A percentile compares a stretch with the other conserved stretches of the same genome.
Evolutionary conservation across 345 rosid species (phyloP).

Genomic region (Linum tenue): DNA sequence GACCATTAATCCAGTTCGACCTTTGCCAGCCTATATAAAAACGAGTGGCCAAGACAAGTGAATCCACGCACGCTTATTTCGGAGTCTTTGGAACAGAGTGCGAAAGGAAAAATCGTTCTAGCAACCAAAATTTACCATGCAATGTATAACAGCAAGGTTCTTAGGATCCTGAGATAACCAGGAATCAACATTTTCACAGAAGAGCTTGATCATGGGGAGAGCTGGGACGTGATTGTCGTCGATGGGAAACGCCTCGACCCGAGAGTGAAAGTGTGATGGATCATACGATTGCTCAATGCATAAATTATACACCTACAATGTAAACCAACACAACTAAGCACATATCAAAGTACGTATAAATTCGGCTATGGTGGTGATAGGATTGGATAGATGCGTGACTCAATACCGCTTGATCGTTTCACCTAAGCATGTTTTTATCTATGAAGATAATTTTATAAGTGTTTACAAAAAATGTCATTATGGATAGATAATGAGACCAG

Average conservation of each 20-base stretch:
- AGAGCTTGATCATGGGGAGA: slow-evolving; percentile 56
- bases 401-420: too few species aligned
- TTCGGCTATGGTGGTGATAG: too few species aligned
- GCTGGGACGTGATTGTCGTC: slow-evolving; percentile 95
- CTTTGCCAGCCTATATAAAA: slow-evolving; percentile 89
- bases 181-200: slow-evolving; percentile 73
- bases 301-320: slow-evolving; percentile 57
- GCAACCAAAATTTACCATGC: slow-evolving; percentile 54
- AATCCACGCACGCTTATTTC: not conserved
- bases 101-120: too few species aligned
- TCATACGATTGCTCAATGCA: slow-evolving; percentile 80
- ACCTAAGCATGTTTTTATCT: too few species aligned
- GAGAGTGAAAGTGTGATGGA: slow-evolving; percentile 63
- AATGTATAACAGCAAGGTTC: slow-evolving; percentile 74
- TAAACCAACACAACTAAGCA: not conserved
- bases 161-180: slow-evolving; percentile 69
- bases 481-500: not conserved
- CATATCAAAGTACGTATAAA: too few species aligned
- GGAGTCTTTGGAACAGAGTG: too few species aligned
- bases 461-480: not conserved
- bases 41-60: slow-evolving; percentile 5
- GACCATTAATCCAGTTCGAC: slow-evolving; percentile 88
- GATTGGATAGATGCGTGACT: too few species aligned
- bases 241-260: slow-evolving; percentile 72
- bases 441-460: too few species aligned